phyloP scores from a whole-genome alignment of 2,329 filamentous ascomycete species.

The Tolypocladium amazonense region DNA sequence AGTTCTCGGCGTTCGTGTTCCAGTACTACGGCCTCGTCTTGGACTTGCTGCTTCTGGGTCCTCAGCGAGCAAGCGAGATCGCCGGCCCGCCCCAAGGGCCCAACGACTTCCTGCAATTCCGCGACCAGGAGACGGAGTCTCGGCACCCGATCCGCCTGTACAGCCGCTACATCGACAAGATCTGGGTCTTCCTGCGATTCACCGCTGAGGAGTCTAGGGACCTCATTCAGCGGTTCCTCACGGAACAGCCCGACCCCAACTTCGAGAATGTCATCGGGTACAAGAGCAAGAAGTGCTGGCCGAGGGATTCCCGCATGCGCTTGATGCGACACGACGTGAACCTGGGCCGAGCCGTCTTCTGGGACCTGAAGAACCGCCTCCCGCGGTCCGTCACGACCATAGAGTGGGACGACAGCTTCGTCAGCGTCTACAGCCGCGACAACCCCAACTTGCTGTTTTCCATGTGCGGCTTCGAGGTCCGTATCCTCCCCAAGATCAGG shows the following conservation, averaged over 20 bases:
- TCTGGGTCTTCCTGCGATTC: slow-evolving; percentile 96
- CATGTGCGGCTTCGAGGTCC: slow-evolving; percentile 96
- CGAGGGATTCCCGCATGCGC: slow-evolving; percentile 92
- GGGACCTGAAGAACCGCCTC: slow-evolving; percentile 95
- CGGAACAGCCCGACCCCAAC: slow-evolving; percentile 95
- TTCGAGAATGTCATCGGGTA: slow-evolving; percentile 99
- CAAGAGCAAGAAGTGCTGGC: slow-evolving; percentile 99
- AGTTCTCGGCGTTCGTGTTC: slow-evolving; percentile 98
- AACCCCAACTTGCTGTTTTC: slow-evolving; percentile 96
- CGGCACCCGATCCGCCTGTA: slow-evolving; percentile 96
- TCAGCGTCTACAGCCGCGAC: slow-evolving; percentile 94
- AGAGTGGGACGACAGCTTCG: slow-evolving; percentile 98
- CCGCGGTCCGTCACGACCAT: slow-evolving; percentile 93
- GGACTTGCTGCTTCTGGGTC: slow-evolving; percentile 80
- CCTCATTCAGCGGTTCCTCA: slow-evolving; percentile 93
- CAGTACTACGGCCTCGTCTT: slow-evolving; percentile 97
- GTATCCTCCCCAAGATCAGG: slow-evolving; percentile 87
- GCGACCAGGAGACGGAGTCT: slow-evolving; percentile 82
- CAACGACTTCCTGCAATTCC: slow-evolving; percentile 96
- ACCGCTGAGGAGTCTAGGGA: slow-evolving; percentile 89
- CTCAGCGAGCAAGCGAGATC: slow-evolving; percentile 96
- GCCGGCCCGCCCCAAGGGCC: slow-evolving; percentile 87
- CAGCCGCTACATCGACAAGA: slow-evolving; percentile 93
- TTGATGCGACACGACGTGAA: slow-evolving; percentile 99
- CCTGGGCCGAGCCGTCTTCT: slow-evolving; percentile 92